Conservation (phyloP, 2,329 filamentous ascomycete species). For the Bipolaris victoriae region DNA sequence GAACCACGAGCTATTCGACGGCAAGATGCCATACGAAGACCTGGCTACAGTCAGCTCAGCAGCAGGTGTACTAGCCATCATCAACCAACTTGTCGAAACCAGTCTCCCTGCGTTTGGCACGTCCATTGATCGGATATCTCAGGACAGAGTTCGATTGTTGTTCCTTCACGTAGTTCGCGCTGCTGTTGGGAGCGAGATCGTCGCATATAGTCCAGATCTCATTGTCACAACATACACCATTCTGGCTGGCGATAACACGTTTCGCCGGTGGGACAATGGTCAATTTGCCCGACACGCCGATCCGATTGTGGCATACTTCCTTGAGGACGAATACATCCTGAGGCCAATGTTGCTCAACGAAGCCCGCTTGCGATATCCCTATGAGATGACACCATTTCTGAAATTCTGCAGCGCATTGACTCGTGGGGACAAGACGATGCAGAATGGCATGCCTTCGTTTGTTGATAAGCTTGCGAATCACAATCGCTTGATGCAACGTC, state of each 20-base stretch:
- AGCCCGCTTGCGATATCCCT: conserved; percentile 80
- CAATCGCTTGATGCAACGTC: conserved; percentile 75
- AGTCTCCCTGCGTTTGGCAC: conserved; percentile 53
- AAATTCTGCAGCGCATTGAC: conserved; percentile 71
- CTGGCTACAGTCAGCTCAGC: conserved; percentile 36
- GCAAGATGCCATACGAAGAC: conserved; percentile 32
- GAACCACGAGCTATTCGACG: conserved; percentile 35
- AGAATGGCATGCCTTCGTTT: conserved; percentile 59
- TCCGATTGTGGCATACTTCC: conserved; percentile 58
- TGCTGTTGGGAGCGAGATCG: conserved; percentile 62
- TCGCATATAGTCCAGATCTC: conserved; percentile 76
- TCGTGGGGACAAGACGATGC: conserved; percentile 52
- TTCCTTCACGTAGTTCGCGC: conserved; percentile 75
- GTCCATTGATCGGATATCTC: conserved; percentile 60
- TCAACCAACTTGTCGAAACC: conserved; percentile 35
- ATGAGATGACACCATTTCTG: conserved; percentile 81
- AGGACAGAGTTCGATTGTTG: conserved; percentile 66
- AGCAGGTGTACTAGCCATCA: conserved; percentile 33
- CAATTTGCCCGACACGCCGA: conserved; percentile 29
- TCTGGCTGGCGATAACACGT: conserved; percentile 58
- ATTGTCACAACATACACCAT: conserved; percentile 70
- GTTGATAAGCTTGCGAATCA: conserved; percentile 71
- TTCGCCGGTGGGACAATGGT: conserved; percentile 41
- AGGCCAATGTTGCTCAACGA: conserved; percentile 67
- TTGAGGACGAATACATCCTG: conserved; percentile 61